A percentile compares a stretch with the other conserved stretches of the same genome.
phyloP scores from a whole-genome alignment of 1,284 basidiomycete genomes.

The Ustilago vetiveriae region DNA sequence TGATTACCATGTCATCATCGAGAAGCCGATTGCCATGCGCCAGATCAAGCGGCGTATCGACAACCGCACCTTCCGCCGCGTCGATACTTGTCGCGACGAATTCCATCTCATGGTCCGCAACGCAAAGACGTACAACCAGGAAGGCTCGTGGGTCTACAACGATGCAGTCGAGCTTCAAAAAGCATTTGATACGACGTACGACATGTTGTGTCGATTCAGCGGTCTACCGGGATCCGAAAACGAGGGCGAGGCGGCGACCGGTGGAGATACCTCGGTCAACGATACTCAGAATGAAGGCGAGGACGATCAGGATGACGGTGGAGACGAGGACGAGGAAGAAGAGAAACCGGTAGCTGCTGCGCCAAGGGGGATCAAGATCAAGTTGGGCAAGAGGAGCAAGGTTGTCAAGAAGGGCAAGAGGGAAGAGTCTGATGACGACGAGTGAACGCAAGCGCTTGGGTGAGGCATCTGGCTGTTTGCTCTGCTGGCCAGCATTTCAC shows the following conservation, averaged over 20 bases:
- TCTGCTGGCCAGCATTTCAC: too few relatives aligned
- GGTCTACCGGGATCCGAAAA: slow-evolving; percentile 54
- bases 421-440: slow-evolving; percentile 31
- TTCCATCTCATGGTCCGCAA: slow-evolving; percentile 91
- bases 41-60: slow-evolving; percentile 85
- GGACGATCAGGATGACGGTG: slow-evolving; percentile 15
- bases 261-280: slow-evolving; percentile 10
- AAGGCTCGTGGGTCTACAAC: slow-evolving; percentile 89
- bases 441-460: slow-evolving; percentile 3
- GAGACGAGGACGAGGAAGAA: slow-evolving; percentile 37
- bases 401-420: slow-evolving; percentile 16
- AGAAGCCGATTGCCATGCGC: slow-evolving; percentile 83
- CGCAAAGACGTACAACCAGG: slow-evolving; percentile 72
- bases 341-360: slow-evolving; percentile 20
- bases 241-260: slow-evolving; percentile 32
- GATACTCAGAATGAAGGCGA: slow-evolving; percentile 11
- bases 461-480: too few relatives aligned
- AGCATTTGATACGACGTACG: slow-evolving; percentile 61
- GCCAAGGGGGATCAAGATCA: slow-evolving; percentile 46
- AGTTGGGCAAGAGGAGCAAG: slow-evolving; percentile 39
- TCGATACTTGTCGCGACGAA: slow-evolving; percentile 80
- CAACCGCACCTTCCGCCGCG: slow-evolving; percentile 78
- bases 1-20: slow-evolving; percentile 77
- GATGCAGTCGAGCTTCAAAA: slow-evolving; percentile 73
- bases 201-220: slow-evolving; percentile 44